phyloP scores from a whole-genome alignment of 352 stramenopile species.

The Pythium dissotocum region DNA sequence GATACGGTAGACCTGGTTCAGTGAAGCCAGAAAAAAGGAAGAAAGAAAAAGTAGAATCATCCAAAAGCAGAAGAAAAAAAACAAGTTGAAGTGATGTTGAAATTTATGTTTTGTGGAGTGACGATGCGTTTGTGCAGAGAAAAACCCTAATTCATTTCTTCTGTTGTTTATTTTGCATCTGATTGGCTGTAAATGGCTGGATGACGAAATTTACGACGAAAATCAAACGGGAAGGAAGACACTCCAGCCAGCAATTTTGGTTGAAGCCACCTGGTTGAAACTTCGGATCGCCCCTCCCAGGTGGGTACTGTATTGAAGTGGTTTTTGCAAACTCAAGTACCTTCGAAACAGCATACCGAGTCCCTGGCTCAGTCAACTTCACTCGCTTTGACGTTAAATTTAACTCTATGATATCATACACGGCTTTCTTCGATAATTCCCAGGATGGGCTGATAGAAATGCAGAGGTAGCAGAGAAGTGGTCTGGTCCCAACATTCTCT shows the following conservation, averaged over 20 bases:
- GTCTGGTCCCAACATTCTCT: conserved; percentile 12
- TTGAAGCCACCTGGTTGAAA: conserved; percentile 12
- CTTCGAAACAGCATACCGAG: conserved; percentile 20
- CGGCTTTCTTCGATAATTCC: neutral
- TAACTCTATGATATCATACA: conserved; percentile 8
- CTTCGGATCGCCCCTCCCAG: neutral
- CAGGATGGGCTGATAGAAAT: conserved; percentile 27
- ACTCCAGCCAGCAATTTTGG: neutral
- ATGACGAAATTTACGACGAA: neutral
- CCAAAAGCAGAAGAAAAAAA: conserved; percentile 16
- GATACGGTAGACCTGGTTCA: neutral
- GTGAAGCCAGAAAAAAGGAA: neutral
- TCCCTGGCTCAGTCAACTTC: neutral
- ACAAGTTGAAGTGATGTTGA: neutral
- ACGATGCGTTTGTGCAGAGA: neutral
- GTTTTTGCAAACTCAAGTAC: conserved; percentile 24
- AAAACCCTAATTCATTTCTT: neutral
- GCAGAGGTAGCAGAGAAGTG: conserved; percentile 26
- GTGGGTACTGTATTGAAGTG: conserved; percentile 2
- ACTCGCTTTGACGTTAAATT: neutral
- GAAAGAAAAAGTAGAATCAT: conserved; percentile 4
- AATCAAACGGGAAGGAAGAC: neutral
- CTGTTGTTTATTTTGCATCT: neutral
- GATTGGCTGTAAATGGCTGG: neutral
- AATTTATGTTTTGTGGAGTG: neutral